Evolutionary conservation across 441 rosid genomes (phyloP).

Genomic region (Adansonia gregorii): DNA sequence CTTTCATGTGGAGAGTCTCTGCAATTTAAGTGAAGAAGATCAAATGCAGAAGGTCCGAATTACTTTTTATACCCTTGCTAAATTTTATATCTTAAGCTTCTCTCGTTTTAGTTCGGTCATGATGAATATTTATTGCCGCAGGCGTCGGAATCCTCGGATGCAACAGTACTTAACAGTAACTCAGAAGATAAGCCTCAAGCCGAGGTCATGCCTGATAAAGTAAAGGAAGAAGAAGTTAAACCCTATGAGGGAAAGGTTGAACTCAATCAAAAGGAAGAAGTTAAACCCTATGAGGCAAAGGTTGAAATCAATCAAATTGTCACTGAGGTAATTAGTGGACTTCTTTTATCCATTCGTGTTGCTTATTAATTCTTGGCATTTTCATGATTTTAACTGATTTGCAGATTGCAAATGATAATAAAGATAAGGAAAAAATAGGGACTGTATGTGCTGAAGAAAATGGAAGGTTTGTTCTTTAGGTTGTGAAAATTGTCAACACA

Average conservation of each 20-base stretch:
- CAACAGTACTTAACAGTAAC: slow-evolving; percentile 26
- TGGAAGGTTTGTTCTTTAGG: slow-evolving; percentile 45
- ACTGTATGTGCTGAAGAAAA: slow-evolving; percentile 32
- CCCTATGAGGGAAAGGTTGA: slow-evolving; percentile 22
- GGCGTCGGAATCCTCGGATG: slow-evolving; percentile 46
- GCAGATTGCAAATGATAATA: slow-evolving; percentile 37
- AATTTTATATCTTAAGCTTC: neutral
- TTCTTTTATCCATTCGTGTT: neutral
- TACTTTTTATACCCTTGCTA: slow-evolving; percentile 9
- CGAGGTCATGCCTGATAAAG: slow-evolving; percentile 24
- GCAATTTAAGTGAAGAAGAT: slow-evolving; percentile 82
- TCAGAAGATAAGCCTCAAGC: slow-evolving; percentile 30
- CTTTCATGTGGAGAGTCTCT: slow-evolving; percentile 65
- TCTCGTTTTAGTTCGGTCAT: neutral
- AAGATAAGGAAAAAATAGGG: slow-evolving; percentile 28
- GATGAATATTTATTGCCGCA: slow-evolving; percentile 29
- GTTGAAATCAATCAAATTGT: slow-evolving; percentile 28
- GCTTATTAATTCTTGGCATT: neutral
- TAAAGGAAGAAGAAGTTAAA: slow-evolving; percentile 32
- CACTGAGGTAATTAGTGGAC: slow-evolving; percentile 28
- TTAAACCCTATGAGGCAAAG: slow-evolving; percentile 27
- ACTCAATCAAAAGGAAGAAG: slow-evolving; percentile 17
- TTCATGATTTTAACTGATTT: slow-evolving; percentile 28
- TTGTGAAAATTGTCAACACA: neutral
- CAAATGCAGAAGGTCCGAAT: slow-evolving; percentile 51